Base-by-base conservation (phyloP, 768 basidiomycete genomes). In the Hydnomerulius pinastri region DNA sequence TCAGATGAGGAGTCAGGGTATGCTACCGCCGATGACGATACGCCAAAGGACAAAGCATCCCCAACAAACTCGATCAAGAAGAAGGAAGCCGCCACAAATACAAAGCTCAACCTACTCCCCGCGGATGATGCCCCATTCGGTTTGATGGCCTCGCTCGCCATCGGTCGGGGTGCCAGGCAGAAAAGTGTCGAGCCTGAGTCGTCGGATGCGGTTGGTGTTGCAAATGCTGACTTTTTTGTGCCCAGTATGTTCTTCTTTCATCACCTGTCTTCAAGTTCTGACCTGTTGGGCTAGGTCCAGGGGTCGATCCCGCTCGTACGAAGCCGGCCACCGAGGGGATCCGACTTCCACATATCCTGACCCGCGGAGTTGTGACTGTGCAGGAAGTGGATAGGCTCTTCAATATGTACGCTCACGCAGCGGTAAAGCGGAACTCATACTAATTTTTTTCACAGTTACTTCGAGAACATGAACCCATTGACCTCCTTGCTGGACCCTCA, bases 401-500 rank as follows among this genome's bases (percentile, higher is more conserved):
- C 70, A 73, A 78, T 59, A 87, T 88, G 86, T 87, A 53, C 41
- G 79, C 55, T 24, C 21, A 5, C 37, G 36, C 50, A 15, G 39
- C 28, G 21, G 21, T 9, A n/a, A 6, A 11, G 13, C 20, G 28
- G 12, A 37, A 12, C 38, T 25, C n/a, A 42, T 41, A 23, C 45
- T 37, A 43, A 59, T 48, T 5, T 35, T n/a, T 24, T 49, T 50
- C 9, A 47, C 59, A 90, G 87, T 49, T 91, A 82, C 65, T 90
- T 87, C 57, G 81, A 86, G 43, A 78, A 80, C 56, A 90, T 92
- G 80, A 92, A 92, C 59, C 71, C 81, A 7, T 90, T 89, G 0
- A 71, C 90, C 17, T 92, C 86, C 2, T 65, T 96, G 21, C 72
- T 96, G 18, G 93, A 95, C 57, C 86, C 87, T 9, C 77, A 80